Percentiles rank a stretch among this genome's conserved stretches.
These are phyloP conservation scores for Lumnitzera littorea DNA, from an alignment of 345 rosid species.

Conservation along the genomic window DNA sequence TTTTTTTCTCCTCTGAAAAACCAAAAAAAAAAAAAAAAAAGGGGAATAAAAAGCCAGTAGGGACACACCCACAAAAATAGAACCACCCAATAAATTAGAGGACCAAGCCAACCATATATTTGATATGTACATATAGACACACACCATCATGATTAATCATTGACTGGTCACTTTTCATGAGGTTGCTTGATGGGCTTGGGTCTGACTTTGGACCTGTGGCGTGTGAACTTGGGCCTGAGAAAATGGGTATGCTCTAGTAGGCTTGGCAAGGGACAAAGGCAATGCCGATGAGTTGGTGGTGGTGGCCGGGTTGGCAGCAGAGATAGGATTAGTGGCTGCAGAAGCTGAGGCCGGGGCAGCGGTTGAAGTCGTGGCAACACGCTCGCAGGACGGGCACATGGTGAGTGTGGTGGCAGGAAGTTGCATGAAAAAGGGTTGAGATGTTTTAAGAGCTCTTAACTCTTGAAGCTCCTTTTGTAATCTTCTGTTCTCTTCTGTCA, in stretches of 20 bases:
- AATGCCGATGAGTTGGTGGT: background rate
- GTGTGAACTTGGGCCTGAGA: slow-evolving; percentile 9
- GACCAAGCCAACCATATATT: background rate
- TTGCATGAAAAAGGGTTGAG: slow-evolving; percentile 87
- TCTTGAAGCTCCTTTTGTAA: slow-evolving; percentile 87
- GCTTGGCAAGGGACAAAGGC: slow-evolving; percentile 16
- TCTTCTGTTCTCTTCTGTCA: slow-evolving; percentile 92
- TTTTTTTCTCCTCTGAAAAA: background rate
- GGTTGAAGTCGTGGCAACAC: slow-evolving; percentile 61
- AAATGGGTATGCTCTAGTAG: slow-evolving; percentile 24
- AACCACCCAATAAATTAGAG: background rate
- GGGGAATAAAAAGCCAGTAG: background rate
- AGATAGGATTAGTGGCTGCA: slow-evolving; percentile 4
- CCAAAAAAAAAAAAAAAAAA: background rate
- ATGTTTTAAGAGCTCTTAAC: slow-evolving; percentile 73
- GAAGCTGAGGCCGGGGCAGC: slow-evolving; percentile 20
- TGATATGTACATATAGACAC: background rate
- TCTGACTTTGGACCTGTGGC: background rate
- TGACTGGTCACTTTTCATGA: slow-evolving; percentile 13
- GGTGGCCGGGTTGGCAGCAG: slow-evolving; percentile 3
- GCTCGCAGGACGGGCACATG: slow-evolving; percentile 98
- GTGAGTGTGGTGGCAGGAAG: slow-evolving; percentile 99
- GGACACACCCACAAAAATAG: slow-evolving; percentile 1
- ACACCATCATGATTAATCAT: background rate
- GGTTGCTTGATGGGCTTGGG: slow-evolving; percentile 24